Percentiles rank a stretch among this genome's conserved stretches.
phyloP scores from a whole-genome alignment of 768 basidiomycete genomes.

The Leucocoprinus birnbaumii region DNA sequence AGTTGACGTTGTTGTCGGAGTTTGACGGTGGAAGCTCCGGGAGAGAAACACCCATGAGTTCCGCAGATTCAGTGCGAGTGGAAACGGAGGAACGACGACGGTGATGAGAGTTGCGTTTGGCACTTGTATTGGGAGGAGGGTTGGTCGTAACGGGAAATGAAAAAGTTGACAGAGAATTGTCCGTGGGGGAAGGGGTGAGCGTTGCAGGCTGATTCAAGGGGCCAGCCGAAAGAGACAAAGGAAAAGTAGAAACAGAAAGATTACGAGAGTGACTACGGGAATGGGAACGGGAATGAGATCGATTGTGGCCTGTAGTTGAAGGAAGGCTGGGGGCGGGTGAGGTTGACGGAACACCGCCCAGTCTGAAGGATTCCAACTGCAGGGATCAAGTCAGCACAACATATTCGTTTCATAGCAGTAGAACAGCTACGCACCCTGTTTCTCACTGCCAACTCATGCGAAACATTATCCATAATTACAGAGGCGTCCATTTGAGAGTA shows the following conservation, averaged over 20 bases:
- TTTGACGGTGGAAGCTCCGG: conserved; percentile 60
- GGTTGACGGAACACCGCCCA: conserved; percentile 49
- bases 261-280: conserved; percentile 42
- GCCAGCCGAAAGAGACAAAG: conserved; percentile 28
- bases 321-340: conserved; percentile 26
- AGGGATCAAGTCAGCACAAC: not conserved
- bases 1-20: conserved; percentile 64
- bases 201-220: conserved; percentile 23
- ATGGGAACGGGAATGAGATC: conserved; percentile 69
- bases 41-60: conserved; percentile 82
- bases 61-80: conserved; percentile 85
- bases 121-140: conserved; percentile 29
- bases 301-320: conserved; percentile 50
- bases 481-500: conserved; percentile 4
- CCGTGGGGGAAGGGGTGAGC: conserved; percentile 20
- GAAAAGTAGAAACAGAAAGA: conserved; percentile 39
- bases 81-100: conserved; percentile 85
- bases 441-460: conserved; percentile 37
- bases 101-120: conserved; percentile 80
- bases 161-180: conserved; percentile 9
- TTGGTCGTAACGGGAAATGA: conserved; percentile 20
- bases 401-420: no score
- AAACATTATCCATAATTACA: conserved; percentile 19
- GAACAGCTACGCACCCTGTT: conserved; percentile 32
- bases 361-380: conserved; percentile 73